These are phyloP conservation scores for Vanilla planifolia DNA, from an alignment of 106 monocot species.

Conservation along the genomic window DNA sequence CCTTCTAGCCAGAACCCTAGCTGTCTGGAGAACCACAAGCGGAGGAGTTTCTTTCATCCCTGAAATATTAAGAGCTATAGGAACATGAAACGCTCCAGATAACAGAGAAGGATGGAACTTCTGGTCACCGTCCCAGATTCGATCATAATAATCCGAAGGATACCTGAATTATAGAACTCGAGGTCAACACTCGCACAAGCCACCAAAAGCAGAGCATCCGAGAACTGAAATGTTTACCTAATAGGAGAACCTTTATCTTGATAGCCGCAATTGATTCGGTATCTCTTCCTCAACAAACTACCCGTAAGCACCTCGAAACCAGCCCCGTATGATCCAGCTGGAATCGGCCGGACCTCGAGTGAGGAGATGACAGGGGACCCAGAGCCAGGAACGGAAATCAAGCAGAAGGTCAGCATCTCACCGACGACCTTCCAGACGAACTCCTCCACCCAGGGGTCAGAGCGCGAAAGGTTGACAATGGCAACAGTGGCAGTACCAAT, in stretches of 20 bases:
- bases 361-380: conserved; percentile 49
- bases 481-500: conserved; percentile 25
- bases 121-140: conserved; percentile 41
- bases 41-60: conserved; percentile 33
- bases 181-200: background rate
- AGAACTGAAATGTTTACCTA: conserved; percentile 16
- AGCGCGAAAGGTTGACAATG: conserved; percentile 25
- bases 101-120: conserved; percentile 31
- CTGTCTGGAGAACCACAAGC: conserved; percentile 33
- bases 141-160: conserved; percentile 38
- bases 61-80: conserved; percentile 16
- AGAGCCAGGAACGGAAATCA: conserved; percentile 18
- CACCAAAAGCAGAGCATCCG: background rate
- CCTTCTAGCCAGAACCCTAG: conserved; percentile 33
- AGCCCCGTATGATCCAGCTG: conserved; percentile 24
- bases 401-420: conserved; percentile 23
- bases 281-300: conserved; percentile 32
- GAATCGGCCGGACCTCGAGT: conserved; percentile 41
- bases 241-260: conserved; percentile 12
- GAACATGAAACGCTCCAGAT: conserved; percentile 28
- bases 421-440: conserved; percentile 25
- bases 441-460: conserved; percentile 39
- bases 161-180: conserved; percentile 17
- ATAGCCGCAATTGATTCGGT: conserved; percentile 42
- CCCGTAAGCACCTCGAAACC: background rate